Percentiles rank a stretch among this genome's conserved stretches.
Evolutionary conservation across 768 basidiomycete genomes (phyloP).

Genomic region (Rickenella mellea): DNA sequence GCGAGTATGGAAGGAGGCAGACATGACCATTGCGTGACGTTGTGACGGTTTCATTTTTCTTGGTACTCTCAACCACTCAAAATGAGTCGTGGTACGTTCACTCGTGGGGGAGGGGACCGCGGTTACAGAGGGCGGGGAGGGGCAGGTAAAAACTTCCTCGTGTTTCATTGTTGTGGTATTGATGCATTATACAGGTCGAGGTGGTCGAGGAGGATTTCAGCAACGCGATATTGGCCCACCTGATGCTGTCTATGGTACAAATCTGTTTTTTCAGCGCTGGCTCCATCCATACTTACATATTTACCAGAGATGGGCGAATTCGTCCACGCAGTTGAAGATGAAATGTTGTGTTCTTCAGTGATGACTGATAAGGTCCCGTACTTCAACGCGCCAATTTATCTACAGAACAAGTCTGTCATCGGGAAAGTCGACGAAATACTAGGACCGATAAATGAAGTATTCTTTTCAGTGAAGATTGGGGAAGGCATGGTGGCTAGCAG

Average conservation of each 20-base stretch:
- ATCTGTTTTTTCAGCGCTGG: not conserved
- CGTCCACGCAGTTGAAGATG: conserved; percentile 91
- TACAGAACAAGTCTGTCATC: conserved; percentile 91
- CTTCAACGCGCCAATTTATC: conserved; percentile 97
- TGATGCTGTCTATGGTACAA: conserved; percentile 60
- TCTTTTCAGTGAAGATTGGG: conserved; percentile 95
- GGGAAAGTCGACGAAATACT: conserved; percentile 99
- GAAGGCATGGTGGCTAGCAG: conserved; percentile 92
- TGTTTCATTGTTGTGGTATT: conserved; percentile 6
- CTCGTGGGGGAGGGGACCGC: conserved; percentile 38
- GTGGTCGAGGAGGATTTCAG: conserved; percentile 63
- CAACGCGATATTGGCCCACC: conserved; percentile 73
- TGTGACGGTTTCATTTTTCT: too few species aligned
- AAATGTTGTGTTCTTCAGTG: conserved; percentile 89
- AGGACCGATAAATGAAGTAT: conserved; percentile 98
- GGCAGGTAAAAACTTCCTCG: conserved; percentile 19
- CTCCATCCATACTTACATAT: not conserved
- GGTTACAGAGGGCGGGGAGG: conserved; percentile 46
- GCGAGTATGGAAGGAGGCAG: too few species aligned
- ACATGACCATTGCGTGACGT: too few species aligned
- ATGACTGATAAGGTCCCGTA: conserved; percentile 90
- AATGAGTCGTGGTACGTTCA: conserved; percentile 25
- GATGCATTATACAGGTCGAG: conserved; percentile 37
- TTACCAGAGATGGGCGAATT: conserved; percentile 81
- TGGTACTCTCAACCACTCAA: too few species aligned